These are phyloP conservation scores for Brassica incana DNA, from an alignment of 345 rosid species.

Conservation along the genomic window DNA sequence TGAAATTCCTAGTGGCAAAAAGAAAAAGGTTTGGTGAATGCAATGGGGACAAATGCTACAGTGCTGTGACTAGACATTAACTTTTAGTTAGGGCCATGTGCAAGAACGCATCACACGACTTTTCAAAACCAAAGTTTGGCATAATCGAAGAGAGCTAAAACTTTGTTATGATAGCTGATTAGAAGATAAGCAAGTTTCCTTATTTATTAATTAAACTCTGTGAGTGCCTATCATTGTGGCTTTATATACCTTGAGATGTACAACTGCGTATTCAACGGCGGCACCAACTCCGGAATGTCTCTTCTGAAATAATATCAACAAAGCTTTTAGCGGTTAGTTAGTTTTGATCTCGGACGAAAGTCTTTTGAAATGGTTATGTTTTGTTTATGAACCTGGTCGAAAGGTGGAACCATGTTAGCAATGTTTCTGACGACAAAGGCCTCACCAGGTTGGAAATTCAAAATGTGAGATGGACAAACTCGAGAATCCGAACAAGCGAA, in stretches of 20 bases:
- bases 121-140: conserved; percentile 2
- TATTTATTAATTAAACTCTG: background rate
- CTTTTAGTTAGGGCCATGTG: conserved; percentile 24
- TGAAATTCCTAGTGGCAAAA: conserved; percentile 17
- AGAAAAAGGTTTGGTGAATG: conserved; percentile 9
- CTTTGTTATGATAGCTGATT: conserved; percentile 1
- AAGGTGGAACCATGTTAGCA: conserved; percentile 88
- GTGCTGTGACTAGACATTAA: conserved; percentile 25
- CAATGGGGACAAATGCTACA: conserved; percentile 18
- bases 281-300: conserved; percentile 57
- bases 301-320: conserved; percentile 11
- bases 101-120: conserved; percentile 3
- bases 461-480: conserved; percentile 88
- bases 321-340: background rate
- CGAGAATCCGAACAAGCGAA: conserved; percentile 95
- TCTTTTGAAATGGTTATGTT: background rate
- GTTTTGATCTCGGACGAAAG: background rate
- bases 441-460: conserved; percentile 87
- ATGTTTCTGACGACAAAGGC: conserved; percentile 88
- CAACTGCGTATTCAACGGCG: conserved; percentile 88
- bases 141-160: background rate
- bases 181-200: conserved; percentile 6
- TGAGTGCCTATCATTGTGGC: conserved; percentile 6
- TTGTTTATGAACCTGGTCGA: conserved; percentile 40
- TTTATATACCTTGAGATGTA: conserved; percentile 79